These are phyloP conservation scores for Thielaviopsis populi DNA, from an alignment of 2,329 filamentous ascomycete species.

Conservation along the genomic window DNA sequence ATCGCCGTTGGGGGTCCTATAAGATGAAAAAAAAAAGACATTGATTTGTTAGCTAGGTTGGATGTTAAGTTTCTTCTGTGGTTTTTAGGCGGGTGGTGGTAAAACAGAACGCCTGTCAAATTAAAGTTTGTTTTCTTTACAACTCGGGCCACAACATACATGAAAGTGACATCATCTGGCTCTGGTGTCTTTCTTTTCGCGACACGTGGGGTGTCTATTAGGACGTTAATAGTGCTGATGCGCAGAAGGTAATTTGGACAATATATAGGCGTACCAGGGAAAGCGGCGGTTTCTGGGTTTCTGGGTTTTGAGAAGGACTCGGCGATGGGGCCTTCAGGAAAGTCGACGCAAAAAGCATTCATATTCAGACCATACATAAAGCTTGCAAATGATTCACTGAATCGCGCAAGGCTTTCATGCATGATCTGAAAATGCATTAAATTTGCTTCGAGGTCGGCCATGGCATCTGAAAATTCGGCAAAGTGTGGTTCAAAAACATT, in stretches of 20 bases:
- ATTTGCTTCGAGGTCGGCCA: constrained; percentile 92
- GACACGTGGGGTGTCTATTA: constrained; percentile 16
- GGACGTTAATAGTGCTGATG: constrained; percentile 2
- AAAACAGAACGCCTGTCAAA: constrained; percentile 3
- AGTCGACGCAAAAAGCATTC: constrained; percentile 98
- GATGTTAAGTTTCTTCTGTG: not conserved
- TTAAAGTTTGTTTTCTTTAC: not conserved
- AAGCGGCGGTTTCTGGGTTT: constrained; percentile 30
- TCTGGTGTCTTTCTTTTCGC: constrained; percentile 24
- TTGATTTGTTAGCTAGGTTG: not conserved
- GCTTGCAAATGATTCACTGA: constrained; percentile 89
- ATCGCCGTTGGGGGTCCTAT: constrained; percentile 75
- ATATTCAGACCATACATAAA: constrained; percentile 96
- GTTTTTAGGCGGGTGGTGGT: not conserved
- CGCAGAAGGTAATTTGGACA: not conserved
- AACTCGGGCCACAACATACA: constrained; percentile 36
- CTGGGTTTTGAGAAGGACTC: constrained; percentile 65
- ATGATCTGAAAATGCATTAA: constrained; percentile 95
- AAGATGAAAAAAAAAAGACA: constrained; percentile 17
- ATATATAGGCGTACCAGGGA: constrained; percentile 7
- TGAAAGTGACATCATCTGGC: constrained; percentile 62
- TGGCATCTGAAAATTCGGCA: constrained; percentile 80
- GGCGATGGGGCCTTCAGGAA: constrained; percentile 75
- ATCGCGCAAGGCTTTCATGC: constrained; percentile 84
- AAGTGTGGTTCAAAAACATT: constrained; percentile 79